These are phyloP conservation scores for Oenanthe sinensis DNA, from an alignment of 129 eudicot genomes.

Conservation along the genomic window DNA sequence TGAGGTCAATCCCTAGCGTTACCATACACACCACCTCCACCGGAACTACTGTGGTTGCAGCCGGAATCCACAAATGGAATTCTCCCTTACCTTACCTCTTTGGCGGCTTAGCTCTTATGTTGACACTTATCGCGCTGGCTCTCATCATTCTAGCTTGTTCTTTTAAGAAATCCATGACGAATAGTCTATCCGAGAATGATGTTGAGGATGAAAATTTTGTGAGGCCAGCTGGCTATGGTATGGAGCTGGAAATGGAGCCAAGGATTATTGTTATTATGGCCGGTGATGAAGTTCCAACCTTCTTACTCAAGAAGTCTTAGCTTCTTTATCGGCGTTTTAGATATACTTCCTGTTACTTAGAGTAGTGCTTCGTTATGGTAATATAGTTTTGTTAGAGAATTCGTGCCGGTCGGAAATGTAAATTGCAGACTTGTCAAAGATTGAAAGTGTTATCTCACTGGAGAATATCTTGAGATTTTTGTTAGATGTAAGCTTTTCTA, in stretches of 20 bases:
- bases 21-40: neutral
- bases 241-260: slow-evolving; percentile 28
- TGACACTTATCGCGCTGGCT: slow-evolving; percentile 9
- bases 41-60: neutral
- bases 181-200: neutral
- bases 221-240: neutral
- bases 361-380: neutral
- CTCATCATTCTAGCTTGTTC: slow-evolving; percentile 18
- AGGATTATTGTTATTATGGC: slow-evolving; percentile 51
- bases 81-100: slow-evolving; percentile 26
- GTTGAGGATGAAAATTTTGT: slow-evolving; percentile 8
- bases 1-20: neutral
- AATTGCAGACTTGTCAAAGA: neutral
- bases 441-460: neutral
- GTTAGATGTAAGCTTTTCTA: neutral
- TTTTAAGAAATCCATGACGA: neutral
- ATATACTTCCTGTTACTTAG: neutral
- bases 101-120: slow-evolving; percentile 13
- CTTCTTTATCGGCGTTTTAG: neutral
- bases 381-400: neutral
- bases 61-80: slow-evolving; percentile 7
- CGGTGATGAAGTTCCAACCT: slow-evolving; percentile 51
- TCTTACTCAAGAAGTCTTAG: slow-evolving; percentile 25
- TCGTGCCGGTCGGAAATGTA: neutral
- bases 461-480: neutral